Conservation (phyloP, 495 filamentous ascomycete species). For the Penicillium daleae region DNA sequence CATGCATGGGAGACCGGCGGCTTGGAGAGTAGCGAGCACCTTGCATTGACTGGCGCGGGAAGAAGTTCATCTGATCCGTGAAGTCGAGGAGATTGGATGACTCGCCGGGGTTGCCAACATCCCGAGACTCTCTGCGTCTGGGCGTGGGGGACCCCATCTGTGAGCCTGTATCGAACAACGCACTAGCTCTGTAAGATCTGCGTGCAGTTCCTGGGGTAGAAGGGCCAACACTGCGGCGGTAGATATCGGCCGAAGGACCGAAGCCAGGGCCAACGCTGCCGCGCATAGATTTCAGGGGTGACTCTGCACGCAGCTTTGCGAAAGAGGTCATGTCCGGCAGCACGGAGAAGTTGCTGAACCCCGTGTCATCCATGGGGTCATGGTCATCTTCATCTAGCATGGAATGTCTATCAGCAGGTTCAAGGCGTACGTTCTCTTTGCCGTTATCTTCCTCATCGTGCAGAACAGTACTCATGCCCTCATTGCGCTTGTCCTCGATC, state of each 20-base stretch:
- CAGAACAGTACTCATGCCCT: slow-evolving; percentile 50
- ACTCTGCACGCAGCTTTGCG: slow-evolving; percentile 65
- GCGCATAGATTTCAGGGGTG: slow-evolving; percentile 51
- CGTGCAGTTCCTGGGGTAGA: slow-evolving; percentile 43
- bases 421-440: slow-evolving; percentile 28
- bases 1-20: slow-evolving; percentile 46
- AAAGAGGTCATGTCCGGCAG: slow-evolving; percentile 89
- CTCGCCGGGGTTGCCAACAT: slow-evolving; percentile 34
- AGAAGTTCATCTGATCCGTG: slow-evolving; percentile 72
- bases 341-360: slow-evolving; percentile 84
- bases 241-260: slow-evolving; percentile 17
- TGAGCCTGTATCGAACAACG: slow-evolving; percentile 42
- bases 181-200: slow-evolving; percentile 36
- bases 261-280: slow-evolving; percentile 38
- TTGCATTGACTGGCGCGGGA: slow-evolving; percentile 45
- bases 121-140: slow-evolving; percentile 62
- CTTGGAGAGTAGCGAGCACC: slow-evolving; percentile 48
- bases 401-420: slow-evolving; percentile 26
- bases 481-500: slow-evolving; percentile 47
- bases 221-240: slow-evolving; percentile 28
- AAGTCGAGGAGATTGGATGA: slow-evolving; percentile 77
- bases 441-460: slow-evolving; percentile 31
- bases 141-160: slow-evolving; percentile 63
- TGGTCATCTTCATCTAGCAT: slow-evolving; percentile 37
- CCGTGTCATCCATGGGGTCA: slow-evolving; percentile 71